Percentiles rank a stretch among this genome's conserved stretches.
Evolutionary conservation across 345 rosid species (phyloP).

Genomic region (Arabis alpina): DNA sequence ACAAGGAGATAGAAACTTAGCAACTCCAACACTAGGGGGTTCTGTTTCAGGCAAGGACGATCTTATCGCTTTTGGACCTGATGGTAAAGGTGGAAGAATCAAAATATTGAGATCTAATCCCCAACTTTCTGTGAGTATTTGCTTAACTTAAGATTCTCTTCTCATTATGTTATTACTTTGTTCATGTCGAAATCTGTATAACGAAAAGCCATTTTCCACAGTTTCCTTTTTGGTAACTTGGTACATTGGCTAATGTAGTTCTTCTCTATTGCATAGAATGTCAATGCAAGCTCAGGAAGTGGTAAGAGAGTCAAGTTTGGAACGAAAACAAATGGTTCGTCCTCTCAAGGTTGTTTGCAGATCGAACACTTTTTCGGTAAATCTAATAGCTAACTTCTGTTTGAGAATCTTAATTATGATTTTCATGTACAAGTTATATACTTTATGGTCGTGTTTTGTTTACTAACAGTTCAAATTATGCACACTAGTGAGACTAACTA

Average conservation of each 20-base stretch:
- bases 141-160: background rate
- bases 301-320: constrained; percentile 68
- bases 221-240: constrained; percentile 17
- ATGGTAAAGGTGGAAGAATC: constrained; percentile 90
- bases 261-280: constrained; percentile 50
- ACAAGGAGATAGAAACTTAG: constrained; percentile 54
- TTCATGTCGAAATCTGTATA: background rate
- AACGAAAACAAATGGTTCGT: constrained; percentile 51
- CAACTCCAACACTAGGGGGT: constrained; percentile 33
- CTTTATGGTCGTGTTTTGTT: too few species aligned
- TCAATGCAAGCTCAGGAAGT: constrained; percentile 45
- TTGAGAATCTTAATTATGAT: background rate
- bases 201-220: background rate
- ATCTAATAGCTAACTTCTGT: constrained; percentile 44
- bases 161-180: background rate
- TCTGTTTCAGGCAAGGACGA: constrained; percentile 50
- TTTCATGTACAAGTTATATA: too few species aligned
- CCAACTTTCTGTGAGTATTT: constrained; percentile 56
- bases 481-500: too few species aligned
- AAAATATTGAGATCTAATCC: constrained; percentile 71
- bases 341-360: constrained; percentile 71
- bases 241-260: constrained; percentile 7
- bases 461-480: too few species aligned
- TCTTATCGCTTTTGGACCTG: constrained; percentile 80
- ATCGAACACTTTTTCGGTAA: constrained; percentile 90